Evolutionary conservation across 495 filamentous ascomycete genomes (phyloP), one percentile per base, ranked within the genome.

Genomic region (Penicillium macrosclerotiorum): DNA sequence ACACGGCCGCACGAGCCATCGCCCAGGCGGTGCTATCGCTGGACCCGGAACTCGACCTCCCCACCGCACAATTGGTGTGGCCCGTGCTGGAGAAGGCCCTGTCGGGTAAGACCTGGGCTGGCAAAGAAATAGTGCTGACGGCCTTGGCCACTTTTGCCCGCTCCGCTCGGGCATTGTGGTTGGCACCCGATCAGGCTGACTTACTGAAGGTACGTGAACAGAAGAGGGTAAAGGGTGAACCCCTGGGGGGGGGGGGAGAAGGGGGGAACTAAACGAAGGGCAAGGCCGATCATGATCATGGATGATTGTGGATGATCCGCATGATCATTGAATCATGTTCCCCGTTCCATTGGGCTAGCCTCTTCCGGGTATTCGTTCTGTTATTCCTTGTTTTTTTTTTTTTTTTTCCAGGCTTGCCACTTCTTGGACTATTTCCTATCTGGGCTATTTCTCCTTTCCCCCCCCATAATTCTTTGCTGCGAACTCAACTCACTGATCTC

Each of bases 41-140:
- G 16, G 79, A 80, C 24, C 65, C 59, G 9, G 78, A 84, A 42
- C 75, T 89, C 13, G 70, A 71, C 51, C 62, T 71, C 23, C 35
- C 61, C 6, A 81, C 85, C 33, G 72, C 86, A 23, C 72, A 78
- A 54, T 69, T 74, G 8, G 56, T 96, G 14, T 98, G 90, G 89
- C 88, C 89, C 0, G 79, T 83, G 0, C 71, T 95, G 17, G 88
- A 95, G 32, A 86, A 83, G 56, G 83, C 90, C 2, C 59, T 95
- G 39, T 74, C 78, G 12, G 84, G 94, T 16, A 96, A 94, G 68
- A 95, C 90, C 4, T 98, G 95, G 79, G 82, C 88, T 8, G 90
- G 89, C 7, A 98, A 98, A 67, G 93, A 96, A 64, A 83, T 80
- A 45, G 82, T 97, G 36, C 70, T 97, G n/a, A 75, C 82, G 45